Conservation (phyloP, 2,329 filamentous ascomycete genomes). For the Plenodomus tracheiphilus region DNA sequence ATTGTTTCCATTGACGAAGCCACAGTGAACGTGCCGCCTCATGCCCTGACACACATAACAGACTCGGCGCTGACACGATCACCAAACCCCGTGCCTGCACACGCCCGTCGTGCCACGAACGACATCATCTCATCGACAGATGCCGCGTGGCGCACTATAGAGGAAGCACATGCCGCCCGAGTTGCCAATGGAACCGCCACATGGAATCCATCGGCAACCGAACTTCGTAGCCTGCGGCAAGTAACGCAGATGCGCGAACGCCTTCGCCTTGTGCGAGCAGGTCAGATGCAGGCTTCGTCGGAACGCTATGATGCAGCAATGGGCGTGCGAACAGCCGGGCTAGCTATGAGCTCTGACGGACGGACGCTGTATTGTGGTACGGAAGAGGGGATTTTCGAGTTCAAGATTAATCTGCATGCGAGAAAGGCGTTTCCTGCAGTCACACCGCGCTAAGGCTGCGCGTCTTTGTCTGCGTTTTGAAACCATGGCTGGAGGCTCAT, state of each 20-base stretch:
- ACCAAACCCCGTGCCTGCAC: slow-evolving; percentile 36
- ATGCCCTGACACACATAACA: slow-evolving; percentile 30
- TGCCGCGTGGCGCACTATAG: slow-evolving; percentile 54
- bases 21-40: slow-evolving; percentile 24
- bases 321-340: slow-evolving; percentile 51
- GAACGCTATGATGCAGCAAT: slow-evolving; percentile 36
- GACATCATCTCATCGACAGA: slow-evolving; percentile 40
- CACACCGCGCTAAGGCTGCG: slow-evolving; percentile 35
- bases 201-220: slow-evolving; percentile 16
- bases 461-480: too few species aligned
- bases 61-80: slow-evolving; percentile 35
- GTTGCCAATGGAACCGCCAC: slow-evolving; percentile 18
- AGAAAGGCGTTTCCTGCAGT: slow-evolving; percentile 57
- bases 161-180: slow-evolving; percentile 49
- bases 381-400: slow-evolving; percentile 76
- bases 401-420: slow-evolving; percentile 65
- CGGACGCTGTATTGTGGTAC: slow-evolving; percentile 52
- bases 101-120: slow-evolving; percentile 33
- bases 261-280: slow-evolving; percentile 38
- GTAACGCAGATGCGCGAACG: slow-evolving; percentile 43
- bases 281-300: slow-evolving; percentile 16
- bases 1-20: slow-evolving; percentile 40
- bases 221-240: slow-evolving; percentile 42
- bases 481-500: too few species aligned
- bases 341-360: slow-evolving; percentile 55